Conservation (phyloP, 208 protist genomes). For the Herpetomonas samuelpessoai region DNA sequence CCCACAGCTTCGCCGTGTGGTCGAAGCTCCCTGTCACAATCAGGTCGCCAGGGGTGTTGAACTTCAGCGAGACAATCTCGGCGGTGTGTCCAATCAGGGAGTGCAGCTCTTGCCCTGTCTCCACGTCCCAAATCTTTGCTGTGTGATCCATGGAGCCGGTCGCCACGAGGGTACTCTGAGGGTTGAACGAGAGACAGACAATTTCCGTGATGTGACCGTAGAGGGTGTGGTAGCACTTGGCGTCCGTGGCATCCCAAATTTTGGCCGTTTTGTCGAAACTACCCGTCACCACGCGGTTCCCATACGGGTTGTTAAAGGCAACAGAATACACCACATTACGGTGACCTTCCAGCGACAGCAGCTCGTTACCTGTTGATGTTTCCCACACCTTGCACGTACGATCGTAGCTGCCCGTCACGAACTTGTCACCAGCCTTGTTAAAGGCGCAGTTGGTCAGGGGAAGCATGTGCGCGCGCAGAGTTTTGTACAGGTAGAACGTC, state of each 20-base stretch:
- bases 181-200: conserved; percentile 95
- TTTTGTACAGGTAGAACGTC: conserved; percentile 94
- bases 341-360: conserved; percentile 93
- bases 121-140: conserved; percentile 93
- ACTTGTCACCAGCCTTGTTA: conserved; percentile 94
- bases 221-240: conserved; percentile 90
- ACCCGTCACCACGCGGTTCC: conserved; percentile 93
- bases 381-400: conserved; percentile 96
- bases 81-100: conserved; percentile 92
- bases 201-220: conserved; percentile 94
- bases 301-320: conserved; percentile 96
- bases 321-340: conserved; percentile 96
- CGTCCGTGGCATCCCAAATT: conserved; percentile 91
- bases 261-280: conserved; percentile 97
- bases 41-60: conserved; percentile 86
- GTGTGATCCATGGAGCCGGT: conserved; percentile 96
- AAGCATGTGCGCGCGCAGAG: conserved; percentile 94
- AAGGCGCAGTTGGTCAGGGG: conserved; percentile 97
- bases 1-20: conserved; percentile 93
- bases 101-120: conserved; percentile 88
- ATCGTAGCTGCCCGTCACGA: conserved; percentile 96
- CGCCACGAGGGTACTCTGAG: conserved; percentile 87
- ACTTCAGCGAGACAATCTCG: conserved; percentile 93
- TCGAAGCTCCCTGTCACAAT: conserved; percentile 96
- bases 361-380: conserved; percentile 89